Evolutionary conservation across 441 rosid genomes (phyloP).

Genomic region (Lepidium campestre): DNA sequence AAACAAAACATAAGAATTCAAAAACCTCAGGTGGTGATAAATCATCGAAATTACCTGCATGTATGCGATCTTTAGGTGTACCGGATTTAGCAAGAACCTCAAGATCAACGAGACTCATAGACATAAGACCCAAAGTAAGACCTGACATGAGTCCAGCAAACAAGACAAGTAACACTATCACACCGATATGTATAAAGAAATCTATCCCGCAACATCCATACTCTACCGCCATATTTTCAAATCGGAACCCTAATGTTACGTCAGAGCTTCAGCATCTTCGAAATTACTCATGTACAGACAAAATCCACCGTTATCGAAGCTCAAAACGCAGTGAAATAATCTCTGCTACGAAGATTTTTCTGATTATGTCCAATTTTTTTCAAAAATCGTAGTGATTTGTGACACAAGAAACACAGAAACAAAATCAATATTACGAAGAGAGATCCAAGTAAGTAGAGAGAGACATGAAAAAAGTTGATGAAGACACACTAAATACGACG

Average conservation of each 20-base stretch:
- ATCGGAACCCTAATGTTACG: constrained; percentile 24
- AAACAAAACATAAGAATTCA: not conserved
- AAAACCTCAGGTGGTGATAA: not conserved
- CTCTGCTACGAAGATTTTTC: too few relatives aligned
- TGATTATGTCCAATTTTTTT: too few relatives aligned
- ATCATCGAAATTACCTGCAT: constrained; percentile 48
- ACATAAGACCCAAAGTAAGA: constrained; percentile 92
- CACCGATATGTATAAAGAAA: constrained; percentile 57
- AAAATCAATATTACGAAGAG: not conserved
- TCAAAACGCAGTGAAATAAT: not conserved
- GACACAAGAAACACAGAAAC: not conserved
- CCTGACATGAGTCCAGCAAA: constrained; percentile 98
- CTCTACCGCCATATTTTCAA: constrained; percentile 48
- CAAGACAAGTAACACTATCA: constrained; percentile 51
- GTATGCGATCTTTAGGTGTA: constrained; percentile 55
- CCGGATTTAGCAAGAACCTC: constrained; percentile 94
- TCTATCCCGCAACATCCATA: constrained; percentile 45
- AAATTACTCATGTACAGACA: not conserved
- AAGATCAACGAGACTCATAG: constrained; percentile 85
- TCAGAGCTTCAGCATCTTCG: not conserved
- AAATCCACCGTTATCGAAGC: not conserved
- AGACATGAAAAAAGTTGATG: too few relatives aligned
- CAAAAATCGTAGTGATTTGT: not conserved
- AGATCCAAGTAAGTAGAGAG: not conserved
- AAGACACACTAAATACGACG: too few relatives aligned